Conservation (phyloP, 2,329 filamentous ascomycete species). For the Apiospora kogelbergensis region DNA sequence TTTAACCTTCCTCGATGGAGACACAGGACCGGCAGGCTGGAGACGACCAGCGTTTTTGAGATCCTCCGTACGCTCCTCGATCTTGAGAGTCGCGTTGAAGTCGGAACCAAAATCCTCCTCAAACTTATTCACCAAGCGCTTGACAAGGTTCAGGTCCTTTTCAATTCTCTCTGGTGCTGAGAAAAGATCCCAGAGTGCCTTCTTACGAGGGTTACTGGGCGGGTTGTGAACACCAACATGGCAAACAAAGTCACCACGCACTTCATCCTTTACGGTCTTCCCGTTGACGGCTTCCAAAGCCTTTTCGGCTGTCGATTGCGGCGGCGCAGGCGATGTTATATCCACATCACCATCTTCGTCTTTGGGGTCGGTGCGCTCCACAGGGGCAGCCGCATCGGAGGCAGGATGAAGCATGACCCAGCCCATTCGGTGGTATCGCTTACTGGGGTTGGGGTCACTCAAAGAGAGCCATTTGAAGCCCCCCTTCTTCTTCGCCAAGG, state of each 20-base stretch:
- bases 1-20: constrained; percentile 60
- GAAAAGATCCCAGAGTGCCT: constrained; percentile 95
- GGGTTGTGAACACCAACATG: constrained; percentile 96
- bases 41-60: constrained; percentile 75
- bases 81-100: constrained; percentile 74
- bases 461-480: constrained; percentile 96
- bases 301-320: constrained; percentile 70
- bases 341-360: constrained; percentile 65
- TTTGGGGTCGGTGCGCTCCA: constrained; percentile 72
- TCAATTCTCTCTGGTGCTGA: constrained; percentile 92
- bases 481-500: constrained; percentile 80
- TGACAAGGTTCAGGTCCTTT: constrained; percentile 81
- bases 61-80: constrained; percentile 85
- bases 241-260: constrained; percentile 93
- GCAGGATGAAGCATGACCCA: constrained; percentile 95
- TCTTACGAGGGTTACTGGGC: constrained; percentile 82
- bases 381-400: constrained; percentile 62
- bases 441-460: constrained; percentile 94
- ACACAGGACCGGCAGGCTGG: constrained; percentile 59
- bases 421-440: constrained; percentile 95
- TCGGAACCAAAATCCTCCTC: constrained; percentile 79
- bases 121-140: constrained; percentile 78
- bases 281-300: constrained; percentile 94
- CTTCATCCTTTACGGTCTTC: constrained; percentile 94
- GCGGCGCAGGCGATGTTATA: constrained; percentile 44